Base-by-base conservation (phyloP, 2,329 filamentous ascomycete species). In the Penicillium sp. region DNA sequence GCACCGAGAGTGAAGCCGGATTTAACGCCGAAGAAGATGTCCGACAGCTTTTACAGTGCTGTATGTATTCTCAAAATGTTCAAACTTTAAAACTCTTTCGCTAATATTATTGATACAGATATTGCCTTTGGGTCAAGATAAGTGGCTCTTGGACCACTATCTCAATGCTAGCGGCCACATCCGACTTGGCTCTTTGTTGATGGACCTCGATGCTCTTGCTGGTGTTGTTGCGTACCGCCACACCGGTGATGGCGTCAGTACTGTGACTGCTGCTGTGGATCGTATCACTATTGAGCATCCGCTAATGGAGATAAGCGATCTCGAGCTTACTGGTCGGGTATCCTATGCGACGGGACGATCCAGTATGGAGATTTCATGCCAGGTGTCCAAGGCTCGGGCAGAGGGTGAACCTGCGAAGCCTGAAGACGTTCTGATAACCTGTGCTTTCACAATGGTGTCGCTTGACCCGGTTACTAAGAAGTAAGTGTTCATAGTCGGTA, bases 141-240 rank as follows among this genome's bases (percentile, higher is more conserved):
- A 87, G 47, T 91, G 86, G 86, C 75, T 92, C 12, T 79, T 88
- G 10, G 88, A 92, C 66, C n/a, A 31, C 53, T 60, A 42, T 52
- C 56, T 61, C 43, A 49, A 44, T 31, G 9, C 15, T 18, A 85
- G 12, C 13, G 39, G 39, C 3, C 21, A 42, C 13, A 42, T 42
- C 39, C 10, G 77, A 48, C 77, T 91, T 7, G 88, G 88, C 0
- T 85, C 87, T 0, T 75, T 92, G 15, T 83, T 92, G 56, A 91
- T 91, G 87, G 88, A 92, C 57, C 79, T 92, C 2, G 88, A 92
- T 70, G 88, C 88, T 0, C 73, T 92, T 7, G 87, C 87, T 0
- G 88, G 89, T 9, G 83, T 91, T 43, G 82, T 92, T 51, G 87
- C 88, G 16, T 86, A 90, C 70, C 88, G 87, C 57, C 85, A 88